phyloP scores from a whole-genome alignment of 225 moss, liverwort and hornwort species.

The Polytrichum commune region DNA sequence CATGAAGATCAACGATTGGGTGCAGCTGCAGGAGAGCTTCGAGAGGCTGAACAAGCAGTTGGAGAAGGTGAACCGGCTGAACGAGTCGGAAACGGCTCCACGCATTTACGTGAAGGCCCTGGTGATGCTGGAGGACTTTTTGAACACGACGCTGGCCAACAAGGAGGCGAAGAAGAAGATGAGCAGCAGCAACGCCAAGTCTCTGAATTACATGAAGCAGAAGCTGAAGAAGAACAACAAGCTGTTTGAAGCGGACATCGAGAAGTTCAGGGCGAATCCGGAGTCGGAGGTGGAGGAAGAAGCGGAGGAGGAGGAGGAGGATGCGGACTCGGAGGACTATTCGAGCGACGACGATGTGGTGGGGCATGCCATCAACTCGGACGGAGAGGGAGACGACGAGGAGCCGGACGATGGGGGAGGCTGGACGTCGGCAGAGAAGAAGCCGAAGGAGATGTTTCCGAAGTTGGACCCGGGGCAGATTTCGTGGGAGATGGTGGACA shows the following conservation, averaged over 20 bases:
- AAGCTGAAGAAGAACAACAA: constrained; percentile 97
- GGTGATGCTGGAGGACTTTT: constrained; percentile 88
- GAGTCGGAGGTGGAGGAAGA: constrained; percentile 67
- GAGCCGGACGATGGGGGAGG: constrained; percentile 80
- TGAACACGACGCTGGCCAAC: constrained; percentile 65
- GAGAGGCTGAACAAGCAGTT: constrained; percentile 94
- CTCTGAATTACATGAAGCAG: constrained; percentile 97
- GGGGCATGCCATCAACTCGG: constrained; percentile 48
- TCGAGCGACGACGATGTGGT: constrained; percentile 66
- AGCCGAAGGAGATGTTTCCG: constrained; percentile 59
- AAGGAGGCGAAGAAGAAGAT: constrained; percentile 98
- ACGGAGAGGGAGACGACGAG: constrained; percentile 69
- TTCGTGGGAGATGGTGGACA: constrained; percentile 99
- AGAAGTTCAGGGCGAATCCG: constrained; percentile 78
- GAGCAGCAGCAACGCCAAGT: constrained; percentile 94
- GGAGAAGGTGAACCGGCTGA: constrained; percentile 92
- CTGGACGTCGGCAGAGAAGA: constrained; percentile 67
- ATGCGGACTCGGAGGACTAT: constrained; percentile 43
- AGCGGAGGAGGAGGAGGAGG: constrained; percentile 53
- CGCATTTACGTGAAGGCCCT: constrained; percentile 88
- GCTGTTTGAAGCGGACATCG: constrained; percentile 79
- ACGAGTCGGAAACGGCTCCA: constrained; percentile 69
- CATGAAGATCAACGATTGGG: constrained; percentile 98
- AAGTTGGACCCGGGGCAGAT: constrained; percentile 91
- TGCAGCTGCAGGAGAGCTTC: constrained; percentile 91